A percentile compares a stretch with the other conserved stretches of the same genome.
These are phyloP conservation scores for Fusarium tjaetaba DNA, from an alignment of 2,329 filamentous ascomycete species.

Conservation along the genomic window DNA sequence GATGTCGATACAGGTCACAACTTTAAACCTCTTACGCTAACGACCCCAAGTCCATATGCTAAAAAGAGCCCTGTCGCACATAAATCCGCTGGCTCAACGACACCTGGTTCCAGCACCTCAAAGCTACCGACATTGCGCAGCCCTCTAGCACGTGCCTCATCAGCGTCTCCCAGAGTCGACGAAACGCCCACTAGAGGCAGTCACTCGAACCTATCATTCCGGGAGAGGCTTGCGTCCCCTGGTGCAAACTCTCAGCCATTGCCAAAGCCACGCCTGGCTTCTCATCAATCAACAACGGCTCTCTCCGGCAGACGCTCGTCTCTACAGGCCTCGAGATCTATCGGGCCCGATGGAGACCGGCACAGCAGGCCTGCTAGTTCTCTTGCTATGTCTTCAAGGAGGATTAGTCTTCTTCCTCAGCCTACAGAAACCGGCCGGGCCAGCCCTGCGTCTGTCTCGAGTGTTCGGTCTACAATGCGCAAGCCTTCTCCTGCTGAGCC, in stretches of 20 bases:
- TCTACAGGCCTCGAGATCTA: constrained; percentile 58
- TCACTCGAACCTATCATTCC: constrained; percentile 61
- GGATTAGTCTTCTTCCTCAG: constrained; percentile 65
- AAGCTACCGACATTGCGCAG: constrained; percentile 61
- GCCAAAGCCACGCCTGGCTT: constrained; percentile 56
- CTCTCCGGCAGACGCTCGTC: constrained; percentile 63
- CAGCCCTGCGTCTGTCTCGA: constrained; percentile 59
- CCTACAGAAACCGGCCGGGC: constrained; percentile 57
- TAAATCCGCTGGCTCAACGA: constrained; percentile 56
- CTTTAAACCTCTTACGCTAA: constrained; percentile 70
- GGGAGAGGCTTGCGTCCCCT: constrained; percentile 62
- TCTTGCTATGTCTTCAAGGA: constrained; percentile 58
- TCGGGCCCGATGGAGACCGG: constrained; percentile 45
- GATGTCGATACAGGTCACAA: constrained; percentile 74
- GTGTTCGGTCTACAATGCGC: constrained; percentile 52
- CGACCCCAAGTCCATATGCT: constrained; percentile 67
- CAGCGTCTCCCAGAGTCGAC: constrained; percentile 59
- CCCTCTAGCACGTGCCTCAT: constrained; percentile 56
- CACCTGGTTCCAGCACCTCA: constrained; percentile 55
- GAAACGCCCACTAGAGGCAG: constrained; percentile 57
- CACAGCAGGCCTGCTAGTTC: constrained; percentile 65
- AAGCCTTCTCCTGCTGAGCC: constrained; percentile 43
- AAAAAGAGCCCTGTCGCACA: constrained; percentile 55
- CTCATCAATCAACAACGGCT: constrained; percentile 56
- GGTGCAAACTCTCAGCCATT: constrained; percentile 60